Base-by-base conservation (phyloP, 2,329 filamentous ascomycete genomes). In the Annulohypoxylon truncatum region DNA sequence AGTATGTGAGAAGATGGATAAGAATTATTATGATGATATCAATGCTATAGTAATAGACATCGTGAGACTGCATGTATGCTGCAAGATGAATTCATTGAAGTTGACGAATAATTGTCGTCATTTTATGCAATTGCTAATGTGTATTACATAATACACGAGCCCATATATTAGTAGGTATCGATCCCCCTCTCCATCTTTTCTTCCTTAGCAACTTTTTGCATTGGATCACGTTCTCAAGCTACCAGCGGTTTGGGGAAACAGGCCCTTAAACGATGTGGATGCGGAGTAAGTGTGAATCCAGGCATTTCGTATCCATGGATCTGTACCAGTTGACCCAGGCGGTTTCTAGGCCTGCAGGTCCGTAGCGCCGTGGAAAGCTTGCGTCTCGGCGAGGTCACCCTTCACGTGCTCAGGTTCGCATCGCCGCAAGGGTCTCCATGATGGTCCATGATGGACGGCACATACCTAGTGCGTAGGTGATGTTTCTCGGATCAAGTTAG, bases 331-430 rank as follows among this genome's bases (percentile, higher is more conserved):
- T 38, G 35, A 18, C 35, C 35, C n/a, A 15, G 26, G 9, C 22
- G 24, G 8, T n/a, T 6, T 12, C 22, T 29, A 54, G 13, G 10
- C 15, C 15, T 58, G 42, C 22, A 48, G 29, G 38, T 52, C 15
- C 20, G 28, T 33, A 38, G 59, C 52, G 42, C 35, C 38, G 50
- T 58, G 56, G 12, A 31, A 54, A 31, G 35, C 31, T 31, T 15
- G 26, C 33, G 20, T 53, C 51, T 61, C 15, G 20, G 38, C 24
- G 53, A 58, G 12, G 55, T 42, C 22, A 15, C 26, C 6, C 15
- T 53, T 56, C 62, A 66, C 58, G 66, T 66, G 66, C 44, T 13
- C 18, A 2, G 38, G 15, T n/a, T 61, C 26, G 53, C 38, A 62
- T 55, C 40, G 57, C 29, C 29, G 57, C 38, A 66, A 56, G 61